Evolutionary conservation across 257 asterid genomes (phyloP).

Genomic region (Salvia splendens): DNA sequence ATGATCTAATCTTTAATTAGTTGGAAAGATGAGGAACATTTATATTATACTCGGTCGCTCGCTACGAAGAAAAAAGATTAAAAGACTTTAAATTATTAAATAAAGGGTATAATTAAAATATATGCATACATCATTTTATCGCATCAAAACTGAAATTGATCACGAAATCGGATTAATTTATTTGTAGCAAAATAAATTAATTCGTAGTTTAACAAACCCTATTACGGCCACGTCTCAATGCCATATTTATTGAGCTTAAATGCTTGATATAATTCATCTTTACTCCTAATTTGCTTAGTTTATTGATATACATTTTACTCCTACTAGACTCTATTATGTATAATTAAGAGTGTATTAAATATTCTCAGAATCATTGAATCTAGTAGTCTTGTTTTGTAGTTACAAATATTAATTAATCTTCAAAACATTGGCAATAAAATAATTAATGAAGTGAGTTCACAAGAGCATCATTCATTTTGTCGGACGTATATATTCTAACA

Average conservation of each 20-base stretch:
- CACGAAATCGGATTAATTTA: not conserved
- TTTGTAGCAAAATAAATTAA: no score
- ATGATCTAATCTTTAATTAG: slow-evolving; percentile 5
- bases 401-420: not conserved
- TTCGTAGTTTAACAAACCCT: no score
- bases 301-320: no score
- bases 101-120: slow-evolving; percentile 12
- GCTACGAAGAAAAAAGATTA: not conserved
- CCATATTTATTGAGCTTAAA: no score
- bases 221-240: no score
- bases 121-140: slow-evolving; percentile 1
- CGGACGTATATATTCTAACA: slow-evolving; percentile 18
- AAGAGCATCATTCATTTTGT: not conserved
- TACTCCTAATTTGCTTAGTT: no score
- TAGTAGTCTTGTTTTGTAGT: not conserved
- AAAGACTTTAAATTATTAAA: not conserved
- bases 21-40: slow-evolving; percentile 1
- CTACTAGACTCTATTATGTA: no score
- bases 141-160: not conserved
- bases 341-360: no score
- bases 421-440: not conserved
- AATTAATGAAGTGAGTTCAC: not conserved
- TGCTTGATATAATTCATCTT: no score
- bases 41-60: not conserved
- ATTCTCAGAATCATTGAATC: not conserved